These are phyloP conservation scores for Acorus calamus DNA, from an alignment of 106 monocot species.

Conservation along the genomic window DNA sequence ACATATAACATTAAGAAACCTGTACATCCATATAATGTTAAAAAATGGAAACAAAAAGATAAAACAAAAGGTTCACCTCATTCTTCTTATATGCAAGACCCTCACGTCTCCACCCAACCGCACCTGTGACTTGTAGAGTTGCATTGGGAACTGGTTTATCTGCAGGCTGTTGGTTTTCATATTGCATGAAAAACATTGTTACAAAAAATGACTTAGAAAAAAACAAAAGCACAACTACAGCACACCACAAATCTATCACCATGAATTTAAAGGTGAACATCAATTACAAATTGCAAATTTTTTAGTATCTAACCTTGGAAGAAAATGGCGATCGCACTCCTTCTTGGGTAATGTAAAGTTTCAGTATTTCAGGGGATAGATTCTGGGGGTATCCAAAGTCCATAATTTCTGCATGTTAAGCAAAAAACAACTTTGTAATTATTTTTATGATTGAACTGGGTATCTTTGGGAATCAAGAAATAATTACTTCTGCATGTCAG, in stretches of 20 bases:
- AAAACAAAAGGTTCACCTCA: constrained; percentile 45
- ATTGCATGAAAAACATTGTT: constrained; percentile 5
- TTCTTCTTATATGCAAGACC: constrained; percentile 97
- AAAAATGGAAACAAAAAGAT: neutral
- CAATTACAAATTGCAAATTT: neutral
- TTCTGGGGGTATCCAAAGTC: constrained; percentile 99
- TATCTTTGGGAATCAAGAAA: too few species aligned
- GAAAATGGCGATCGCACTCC: constrained; percentile 96
- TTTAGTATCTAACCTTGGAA: constrained; percentile 62
- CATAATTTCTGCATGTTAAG: constrained; percentile 76
- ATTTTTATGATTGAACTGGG: too few species aligned
- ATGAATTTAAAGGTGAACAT: neutral
- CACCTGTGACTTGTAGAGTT: constrained; percentile 99
- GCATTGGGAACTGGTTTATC: constrained; percentile 96
- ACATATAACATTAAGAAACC: neutral
- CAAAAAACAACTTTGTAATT: too few species aligned
- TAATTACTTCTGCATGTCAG: too few species aligned
- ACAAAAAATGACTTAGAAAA: too few species aligned
- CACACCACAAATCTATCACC: constrained; percentile 1
- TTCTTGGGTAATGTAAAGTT: constrained; percentile 98
- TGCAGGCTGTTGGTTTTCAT: constrained; percentile 31
- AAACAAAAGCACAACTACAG: too few species aligned
- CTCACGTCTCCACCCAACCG: constrained; percentile 99
- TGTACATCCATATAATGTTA: neutral
- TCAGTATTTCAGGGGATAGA: constrained; percentile 97